Conservation (phyloP, 257 asterid genomes). For the Parsonsia alboflavescens region DNA sequence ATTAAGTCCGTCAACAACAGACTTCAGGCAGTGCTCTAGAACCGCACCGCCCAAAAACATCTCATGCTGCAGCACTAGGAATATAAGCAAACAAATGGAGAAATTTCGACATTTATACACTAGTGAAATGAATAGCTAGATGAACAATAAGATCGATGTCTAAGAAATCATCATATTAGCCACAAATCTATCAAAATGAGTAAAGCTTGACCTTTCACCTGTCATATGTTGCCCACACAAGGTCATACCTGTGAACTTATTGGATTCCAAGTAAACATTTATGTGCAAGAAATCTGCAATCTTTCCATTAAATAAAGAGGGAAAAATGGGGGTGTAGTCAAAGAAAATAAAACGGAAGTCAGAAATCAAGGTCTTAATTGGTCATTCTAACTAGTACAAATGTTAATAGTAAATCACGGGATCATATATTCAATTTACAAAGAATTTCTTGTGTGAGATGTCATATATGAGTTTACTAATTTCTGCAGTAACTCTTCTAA, state of each 20-base stretch:
- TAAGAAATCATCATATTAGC: too few species aligned
- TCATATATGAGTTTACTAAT: neutral
- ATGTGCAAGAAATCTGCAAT: neutral
- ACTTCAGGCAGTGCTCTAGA: too few species aligned
- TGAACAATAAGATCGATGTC: neutral
- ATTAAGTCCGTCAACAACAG: too few species aligned
- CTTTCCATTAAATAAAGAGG: neutral
- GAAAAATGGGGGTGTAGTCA: neutral
- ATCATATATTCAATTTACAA: neutral
- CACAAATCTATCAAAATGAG: neutral
- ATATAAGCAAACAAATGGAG: too few species aligned
- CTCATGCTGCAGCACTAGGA: too few species aligned
- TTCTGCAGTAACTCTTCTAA: neutral
- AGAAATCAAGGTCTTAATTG: neutral
- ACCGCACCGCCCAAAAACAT: too few species aligned
- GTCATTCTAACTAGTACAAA: neutral
- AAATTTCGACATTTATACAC: too few species aligned
- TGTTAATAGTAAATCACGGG: neutral
- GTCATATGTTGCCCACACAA: neutral
- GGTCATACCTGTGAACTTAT: neutral
- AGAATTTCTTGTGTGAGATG: neutral
- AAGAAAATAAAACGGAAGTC: neutral
- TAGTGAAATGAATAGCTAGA: too few species aligned
- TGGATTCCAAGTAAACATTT: neutral
- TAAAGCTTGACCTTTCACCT: neutral